Evolutionary conservation across 257 asterid species (phyloP).

Genomic region (Solanum virginianum): DNA sequence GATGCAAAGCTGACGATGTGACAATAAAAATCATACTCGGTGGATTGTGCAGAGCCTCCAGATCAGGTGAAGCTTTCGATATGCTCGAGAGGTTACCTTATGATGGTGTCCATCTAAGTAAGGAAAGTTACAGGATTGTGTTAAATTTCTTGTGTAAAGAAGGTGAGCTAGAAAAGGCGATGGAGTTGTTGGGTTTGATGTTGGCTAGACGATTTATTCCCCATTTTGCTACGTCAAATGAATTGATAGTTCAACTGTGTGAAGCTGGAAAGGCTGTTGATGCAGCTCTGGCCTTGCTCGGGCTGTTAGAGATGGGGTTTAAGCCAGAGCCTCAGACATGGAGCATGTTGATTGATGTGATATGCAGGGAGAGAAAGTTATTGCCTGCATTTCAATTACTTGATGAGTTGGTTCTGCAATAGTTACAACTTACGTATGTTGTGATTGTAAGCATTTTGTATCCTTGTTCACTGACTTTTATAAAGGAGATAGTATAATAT

Average conservation of each 20-base stretch:
- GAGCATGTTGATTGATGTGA: slow-evolving; percentile 46
- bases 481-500: not conserved
- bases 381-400: slow-evolving; percentile 63
- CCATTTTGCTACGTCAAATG: slow-evolving; percentile 76
- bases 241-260: slow-evolving; percentile 59
- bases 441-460: not conserved
- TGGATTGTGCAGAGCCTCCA: slow-evolving; percentile 55
- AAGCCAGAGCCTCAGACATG: slow-evolving; percentile 68
- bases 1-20: slow-evolving; percentile 60
- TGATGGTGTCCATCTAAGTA: slow-evolving; percentile 60
- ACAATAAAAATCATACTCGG: slow-evolving; percentile 69
- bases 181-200: slow-evolving; percentile 52
- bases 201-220: slow-evolving; percentile 70
- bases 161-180: slow-evolving; percentile 50
- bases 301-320: slow-evolving; percentile 48
- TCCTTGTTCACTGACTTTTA: not conserved
- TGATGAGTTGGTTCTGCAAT: slow-evolving; percentile 29
- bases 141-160: slow-evolving; percentile 60
- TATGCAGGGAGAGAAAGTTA: slow-evolving; percentile 67
- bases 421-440: not conserved
- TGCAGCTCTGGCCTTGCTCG: slow-evolving; percentile 40
- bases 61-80: slow-evolving; percentile 57
- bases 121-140: slow-evolving; percentile 82
- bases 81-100: slow-evolving; percentile 68
- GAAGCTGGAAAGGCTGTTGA: slow-evolving; percentile 54